These are phyloP conservation scores for Entoloma clypeatum DNA, from an alignment of 1,284 basidiomycete genomes.

Conservation along the genomic window DNA sequence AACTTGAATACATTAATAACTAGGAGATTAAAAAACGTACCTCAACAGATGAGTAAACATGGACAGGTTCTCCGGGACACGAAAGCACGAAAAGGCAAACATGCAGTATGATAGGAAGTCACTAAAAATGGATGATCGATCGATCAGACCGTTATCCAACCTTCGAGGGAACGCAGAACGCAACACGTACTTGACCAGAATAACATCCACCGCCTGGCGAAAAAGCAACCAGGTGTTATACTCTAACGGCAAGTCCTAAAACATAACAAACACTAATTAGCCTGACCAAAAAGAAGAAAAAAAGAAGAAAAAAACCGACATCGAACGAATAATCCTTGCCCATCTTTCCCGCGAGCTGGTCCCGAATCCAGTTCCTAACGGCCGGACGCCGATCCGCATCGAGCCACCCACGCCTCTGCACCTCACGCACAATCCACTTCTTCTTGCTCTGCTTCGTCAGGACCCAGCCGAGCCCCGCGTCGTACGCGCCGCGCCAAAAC, in stretches of 20 bases:
- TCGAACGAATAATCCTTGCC: slow-evolving; percentile 92
- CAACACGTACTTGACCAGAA: slow-evolving; percentile 84
- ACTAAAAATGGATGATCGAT: slow-evolving; percentile 36
- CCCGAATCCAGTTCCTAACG: slow-evolving; percentile 78
- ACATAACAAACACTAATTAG: slow-evolving; percentile 9
- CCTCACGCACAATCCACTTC: slow-evolving; percentile 85
- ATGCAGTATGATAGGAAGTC: slow-evolving; percentile 95
- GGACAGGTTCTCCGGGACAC: slow-evolving; percentile 77
- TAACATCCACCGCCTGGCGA: slow-evolving; percentile 90
- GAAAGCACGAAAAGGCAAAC: slow-evolving; percentile 91
- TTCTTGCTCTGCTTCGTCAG: slow-evolving; percentile 92
- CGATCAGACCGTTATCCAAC: slow-evolving; percentile 1
- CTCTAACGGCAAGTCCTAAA: slow-evolving; percentile 72
- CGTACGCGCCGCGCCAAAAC: slow-evolving; percentile 92
- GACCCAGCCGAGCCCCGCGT: slow-evolving; percentile 91
- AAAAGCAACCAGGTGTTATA: slow-evolving; percentile 93
- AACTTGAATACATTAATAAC: not conserved
- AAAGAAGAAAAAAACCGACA: slow-evolving; percentile 40
- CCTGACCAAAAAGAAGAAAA: slow-evolving; percentile 2
- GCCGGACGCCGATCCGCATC: slow-evolving; percentile 65
- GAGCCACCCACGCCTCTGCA: slow-evolving; percentile 84
- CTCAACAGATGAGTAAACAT: slow-evolving; percentile 73
- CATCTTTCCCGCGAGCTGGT: slow-evolving; percentile 91
- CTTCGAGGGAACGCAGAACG: not conserved
- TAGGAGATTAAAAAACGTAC: slow-evolving; percentile 32